Conservation (phyloP, 2,329 filamentous ascomycete species). For the Colletotrichum cuscutae region DNA sequence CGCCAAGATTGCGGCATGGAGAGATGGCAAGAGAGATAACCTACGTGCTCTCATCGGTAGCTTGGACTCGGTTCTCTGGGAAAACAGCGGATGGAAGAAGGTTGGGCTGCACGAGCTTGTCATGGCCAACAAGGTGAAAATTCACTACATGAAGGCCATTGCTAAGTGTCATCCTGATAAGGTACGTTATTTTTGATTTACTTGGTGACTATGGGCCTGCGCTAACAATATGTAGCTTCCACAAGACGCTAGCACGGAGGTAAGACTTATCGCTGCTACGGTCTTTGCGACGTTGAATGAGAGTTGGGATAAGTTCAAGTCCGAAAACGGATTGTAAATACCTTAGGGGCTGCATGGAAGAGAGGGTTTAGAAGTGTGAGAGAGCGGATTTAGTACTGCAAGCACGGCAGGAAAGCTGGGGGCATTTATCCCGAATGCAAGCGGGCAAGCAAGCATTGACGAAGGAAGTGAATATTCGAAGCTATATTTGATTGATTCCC, state of each 20-base stretch:
- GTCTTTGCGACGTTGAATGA: slow-evolving; percentile 78
- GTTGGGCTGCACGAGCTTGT: slow-evolving; percentile 94
- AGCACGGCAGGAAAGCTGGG: neutral
- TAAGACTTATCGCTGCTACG: slow-evolving; percentile 71
- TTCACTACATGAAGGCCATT: slow-evolving; percentile 99
- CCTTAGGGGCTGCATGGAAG: neutral
- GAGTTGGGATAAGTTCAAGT: slow-evolving; percentile 79
- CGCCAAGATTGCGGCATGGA: slow-evolving; percentile 81
- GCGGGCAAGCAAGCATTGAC: neutral
- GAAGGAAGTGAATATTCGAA: slow-evolving; percentile 27
- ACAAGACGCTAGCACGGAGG: slow-evolving; percentile 72
- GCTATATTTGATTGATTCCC: slow-evolving; percentile 31
- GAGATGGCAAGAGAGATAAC: slow-evolving; percentile 92
- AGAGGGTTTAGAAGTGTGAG: neutral
- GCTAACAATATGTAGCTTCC: slow-evolving; percentile 59
- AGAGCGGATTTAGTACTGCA: neutral
- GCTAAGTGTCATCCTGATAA: slow-evolving; percentile 98
- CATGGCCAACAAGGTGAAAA: slow-evolving; percentile 94
- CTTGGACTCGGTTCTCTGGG: slow-evolving; percentile 90
- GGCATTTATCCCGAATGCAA: neutral
- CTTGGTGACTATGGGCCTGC: neutral
- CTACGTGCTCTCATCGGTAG: slow-evolving; percentile 87
- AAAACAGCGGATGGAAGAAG: slow-evolving; percentile 94
- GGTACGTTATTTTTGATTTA: slow-evolving; percentile 65
- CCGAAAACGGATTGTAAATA: slow-evolving; percentile 70